A percentile compares a stretch with the other conserved stretches of the same genome.
phyloP scores from a whole-genome alignment of 352 stramenopile species.

The Phytophthora sp. region DNA sequence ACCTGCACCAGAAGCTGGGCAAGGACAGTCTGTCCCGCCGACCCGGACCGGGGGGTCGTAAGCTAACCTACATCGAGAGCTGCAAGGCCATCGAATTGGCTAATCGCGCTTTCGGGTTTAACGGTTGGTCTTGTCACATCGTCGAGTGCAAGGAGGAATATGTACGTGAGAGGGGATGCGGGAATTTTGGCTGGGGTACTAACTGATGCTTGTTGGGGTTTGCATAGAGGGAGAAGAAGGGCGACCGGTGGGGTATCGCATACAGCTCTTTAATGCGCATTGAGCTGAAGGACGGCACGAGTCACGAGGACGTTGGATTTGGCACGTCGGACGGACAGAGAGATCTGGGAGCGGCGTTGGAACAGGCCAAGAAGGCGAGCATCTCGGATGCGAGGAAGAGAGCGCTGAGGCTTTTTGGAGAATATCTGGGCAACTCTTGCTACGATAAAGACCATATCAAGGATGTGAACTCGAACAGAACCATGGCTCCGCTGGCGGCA shows the following conservation, averaged over 20 bases:
- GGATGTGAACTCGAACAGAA: conserved; percentile 68
- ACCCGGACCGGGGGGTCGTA: conserved; percentile 70
- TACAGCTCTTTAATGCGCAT: conserved; percentile 85
- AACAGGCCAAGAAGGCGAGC: conserved; percentile 89
- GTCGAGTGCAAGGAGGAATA: conserved; percentile 89
- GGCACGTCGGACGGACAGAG: conserved; percentile 79
- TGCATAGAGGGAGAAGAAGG: conserved; percentile 67
- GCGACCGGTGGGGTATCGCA: conserved; percentile 74
- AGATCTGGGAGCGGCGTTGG: conserved; percentile 73
- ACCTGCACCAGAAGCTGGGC: conserved; percentile 85
- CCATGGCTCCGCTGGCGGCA: conserved; percentile 27
- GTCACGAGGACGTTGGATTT: conserved; percentile 85
- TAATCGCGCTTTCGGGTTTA: conserved; percentile 90
- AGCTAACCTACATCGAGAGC: conserved; percentile 89
- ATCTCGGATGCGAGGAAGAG: conserved; percentile 87
- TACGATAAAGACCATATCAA: conserved; percentile 89
- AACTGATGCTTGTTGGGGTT: not conserved
- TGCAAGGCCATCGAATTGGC: conserved; percentile 90
- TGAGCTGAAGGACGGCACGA: conserved; percentile 86
- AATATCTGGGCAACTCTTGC: conserved; percentile 88
- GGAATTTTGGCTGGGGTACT: not conserved
- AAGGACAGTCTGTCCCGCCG: conserved; percentile 74
- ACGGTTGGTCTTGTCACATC: conserved; percentile 86
- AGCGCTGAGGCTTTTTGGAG: conserved; percentile 80
- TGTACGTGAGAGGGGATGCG: conserved; percentile 42